Conservation (phyloP, 805 yeast genomes). For the Naumovozyma castellii region DNA sequence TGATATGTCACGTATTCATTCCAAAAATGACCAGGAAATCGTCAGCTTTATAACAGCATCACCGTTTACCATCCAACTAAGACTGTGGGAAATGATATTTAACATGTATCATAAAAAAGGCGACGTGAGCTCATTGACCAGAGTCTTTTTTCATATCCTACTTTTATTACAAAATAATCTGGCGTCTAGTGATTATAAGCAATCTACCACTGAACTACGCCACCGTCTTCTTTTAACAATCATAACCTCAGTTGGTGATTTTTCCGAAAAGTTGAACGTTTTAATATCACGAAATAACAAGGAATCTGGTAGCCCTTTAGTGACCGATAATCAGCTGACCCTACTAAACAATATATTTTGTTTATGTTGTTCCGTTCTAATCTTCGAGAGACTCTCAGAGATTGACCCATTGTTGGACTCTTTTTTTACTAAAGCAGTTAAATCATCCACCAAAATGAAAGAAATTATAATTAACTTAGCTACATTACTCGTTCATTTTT, state of each 20-base stretch:
- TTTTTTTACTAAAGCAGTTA: conserved; percentile 34
- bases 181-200: conserved; percentile 21
- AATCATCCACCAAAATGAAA: conserved; percentile 38
- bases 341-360: conserved; percentile 28
- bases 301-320: conserved; percentile 24
- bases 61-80: conserved; percentile 55
- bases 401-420: conserved; percentile 33
- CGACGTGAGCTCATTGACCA: conserved; percentile 31
- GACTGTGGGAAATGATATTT: conserved; percentile 67
- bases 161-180: conserved; percentile 34
- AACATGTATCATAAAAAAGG: conserved; percentile 37
- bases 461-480: conserved; percentile 34
- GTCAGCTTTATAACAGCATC: conserved; percentile 51
- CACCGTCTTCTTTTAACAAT: conserved; percentile 38
- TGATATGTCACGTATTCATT: not conserved
- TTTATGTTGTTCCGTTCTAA: conserved; percentile 39
- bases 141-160: conserved; percentile 46
- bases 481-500: conserved; percentile 12
- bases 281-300: conserved; percentile 24
- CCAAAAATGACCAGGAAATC: conserved; percentile 39
- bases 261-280: conserved; percentile 33
- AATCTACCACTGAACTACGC: conserved; percentile 29
- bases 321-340: conserved; percentile 9
- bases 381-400: conserved; percentile 43
- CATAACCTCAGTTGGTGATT: conserved; percentile 36